These are phyloP conservation scores for Thalassiosira profunda DNA, from an alignment of 108 stramenopile species.

Conservation along the genomic window DNA sequence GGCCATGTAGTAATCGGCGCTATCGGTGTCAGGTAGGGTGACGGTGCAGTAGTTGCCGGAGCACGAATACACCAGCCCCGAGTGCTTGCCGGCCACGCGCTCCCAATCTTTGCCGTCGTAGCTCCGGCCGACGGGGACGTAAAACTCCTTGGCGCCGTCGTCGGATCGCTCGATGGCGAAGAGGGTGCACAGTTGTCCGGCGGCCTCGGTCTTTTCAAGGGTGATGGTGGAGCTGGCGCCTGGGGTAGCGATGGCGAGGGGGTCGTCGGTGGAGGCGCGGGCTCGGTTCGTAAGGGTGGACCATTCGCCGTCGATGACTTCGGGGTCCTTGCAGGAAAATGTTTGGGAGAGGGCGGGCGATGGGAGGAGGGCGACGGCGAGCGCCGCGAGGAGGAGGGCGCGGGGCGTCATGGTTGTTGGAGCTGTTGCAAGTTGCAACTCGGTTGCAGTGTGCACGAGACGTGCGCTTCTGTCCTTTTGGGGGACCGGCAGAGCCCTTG, in stretches of 20 bases:
- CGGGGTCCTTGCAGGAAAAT: too few relatives aligned
- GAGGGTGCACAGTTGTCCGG: constrained; percentile 18
- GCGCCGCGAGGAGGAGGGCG: too few relatives aligned
- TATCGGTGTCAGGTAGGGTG: neutral
- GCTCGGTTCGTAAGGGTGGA: too few relatives aligned
- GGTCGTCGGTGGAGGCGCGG: neutral
- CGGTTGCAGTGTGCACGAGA: too few relatives aligned
- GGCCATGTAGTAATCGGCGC: neutral
- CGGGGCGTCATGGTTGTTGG: too few relatives aligned
- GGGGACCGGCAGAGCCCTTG: too few relatives aligned
- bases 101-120: constrained; percentile 37
- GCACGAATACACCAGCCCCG: constrained; percentile 7
- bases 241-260: too few relatives aligned
- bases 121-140: constrained; percentile 32
- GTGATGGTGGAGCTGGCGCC: constrained; percentile 11
- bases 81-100: constrained; percentile 14
- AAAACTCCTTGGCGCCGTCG: neutral
- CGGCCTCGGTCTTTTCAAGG: constrained; percentile 8
- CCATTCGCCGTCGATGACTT: too few relatives aligned
- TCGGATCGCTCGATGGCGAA: neutral
- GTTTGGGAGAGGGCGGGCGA: too few relatives aligned
- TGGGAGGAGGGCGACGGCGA: too few relatives aligned
- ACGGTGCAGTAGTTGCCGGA: constrained; percentile 4
- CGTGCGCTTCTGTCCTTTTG: too few relatives aligned
- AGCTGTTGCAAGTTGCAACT: too few relatives aligned